Conservation (phyloP, 2,329 filamentous ascomycete species). For the Colletotrichum zoysiae region DNA sequence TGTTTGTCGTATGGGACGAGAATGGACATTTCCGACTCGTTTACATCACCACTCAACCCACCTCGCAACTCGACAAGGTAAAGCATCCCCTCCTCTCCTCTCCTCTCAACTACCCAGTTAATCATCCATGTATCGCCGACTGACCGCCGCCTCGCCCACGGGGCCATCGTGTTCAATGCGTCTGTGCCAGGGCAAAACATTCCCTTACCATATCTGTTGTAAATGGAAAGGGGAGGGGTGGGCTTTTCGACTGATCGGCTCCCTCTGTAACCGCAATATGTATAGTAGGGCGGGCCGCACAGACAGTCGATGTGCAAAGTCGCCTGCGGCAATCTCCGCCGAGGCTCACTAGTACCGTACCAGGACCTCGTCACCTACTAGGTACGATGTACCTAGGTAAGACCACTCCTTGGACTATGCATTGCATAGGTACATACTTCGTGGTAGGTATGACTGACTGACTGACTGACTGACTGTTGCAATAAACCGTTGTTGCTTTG, state of each 20-base stretch:
- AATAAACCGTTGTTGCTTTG: conserved; percentile 28
- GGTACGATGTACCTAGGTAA: too few relatives aligned
- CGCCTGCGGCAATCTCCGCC: conserved; percentile 39
- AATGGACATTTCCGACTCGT: conserved; percentile 4
- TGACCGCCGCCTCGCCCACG: conserved; percentile 27
- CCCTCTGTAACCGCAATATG: conserved; percentile 17
- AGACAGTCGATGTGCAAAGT: conserved; percentile 30
- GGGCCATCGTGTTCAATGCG: background rate
- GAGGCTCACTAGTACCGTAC: conserved; percentile 25
- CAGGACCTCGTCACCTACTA: conserved; percentile 12
- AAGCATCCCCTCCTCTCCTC: conserved; percentile 6
- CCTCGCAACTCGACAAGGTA: conserved; percentile 5
- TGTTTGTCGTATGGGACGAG: conserved; percentile 37
- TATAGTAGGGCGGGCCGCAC: conserved; percentile 27
- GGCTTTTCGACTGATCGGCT: conserved; percentile 26
- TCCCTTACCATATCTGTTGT: conserved; percentile 2
- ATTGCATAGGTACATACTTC: background rate
- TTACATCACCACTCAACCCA: background rate
- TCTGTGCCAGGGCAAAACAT: conserved; percentile 8
- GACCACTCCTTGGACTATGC: conserved; percentile 22
- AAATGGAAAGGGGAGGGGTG: background rate
- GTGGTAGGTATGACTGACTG: too few relatives aligned
- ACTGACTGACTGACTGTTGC: conserved; percentile 27
- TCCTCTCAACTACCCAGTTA: background rate
- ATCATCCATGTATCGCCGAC: background rate